Evolutionary conservation across 192 early-diverging fungal genomes (phyloP).

Genomic region (Entomortierella beljakovae): DNA sequence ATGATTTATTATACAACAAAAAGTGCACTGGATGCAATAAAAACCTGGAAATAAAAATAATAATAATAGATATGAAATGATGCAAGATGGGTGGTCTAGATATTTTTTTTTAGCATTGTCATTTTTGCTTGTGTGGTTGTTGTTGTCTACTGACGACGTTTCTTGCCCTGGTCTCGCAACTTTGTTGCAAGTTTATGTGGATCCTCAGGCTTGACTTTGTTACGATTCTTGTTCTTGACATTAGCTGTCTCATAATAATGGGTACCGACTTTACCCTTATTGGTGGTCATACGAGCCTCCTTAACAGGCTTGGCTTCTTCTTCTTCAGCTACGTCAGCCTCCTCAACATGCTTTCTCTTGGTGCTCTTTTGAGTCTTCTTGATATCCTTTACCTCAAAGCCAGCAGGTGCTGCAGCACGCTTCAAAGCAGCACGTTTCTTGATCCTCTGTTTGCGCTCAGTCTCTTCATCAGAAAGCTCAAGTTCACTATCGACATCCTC

Average conservation of each 20-base stretch:
- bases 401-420: slow-evolving; percentile 24
- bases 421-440: slow-evolving; percentile 51
- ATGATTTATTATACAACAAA: slow-evolving; percentile 23
- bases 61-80: slow-evolving; percentile 11
- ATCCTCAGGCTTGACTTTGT: slow-evolving; percentile 80
- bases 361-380: slow-evolving; percentile 26
- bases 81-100: neutral
- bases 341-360: slow-evolving; percentile 46
- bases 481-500: slow-evolving; percentile 63
- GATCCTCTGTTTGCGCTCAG: slow-evolving; percentile 53
- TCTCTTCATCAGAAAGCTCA: slow-evolving; percentile 57
- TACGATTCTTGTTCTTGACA: slow-evolving; percentile 95
- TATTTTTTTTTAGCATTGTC: neutral
- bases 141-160: slow-evolving; percentile 39
- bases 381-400: slow-evolving; percentile 34
- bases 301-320: slow-evolving; percentile 64
- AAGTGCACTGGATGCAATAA: slow-evolving; percentile 3
- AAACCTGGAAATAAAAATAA: neutral
- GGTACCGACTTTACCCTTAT: slow-evolving; percentile 90
- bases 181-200: slow-evolving; percentile 62
- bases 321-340: slow-evolving; percentile 45
- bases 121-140: no score
- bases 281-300: slow-evolving; percentile 87
- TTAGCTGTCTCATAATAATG: slow-evolving; percentile 95
- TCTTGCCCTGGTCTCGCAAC: slow-evolving; percentile 58